phyloP scores from a whole-genome alignment of 148 eudicot species.

The Persicaria tinctoria region DNA sequence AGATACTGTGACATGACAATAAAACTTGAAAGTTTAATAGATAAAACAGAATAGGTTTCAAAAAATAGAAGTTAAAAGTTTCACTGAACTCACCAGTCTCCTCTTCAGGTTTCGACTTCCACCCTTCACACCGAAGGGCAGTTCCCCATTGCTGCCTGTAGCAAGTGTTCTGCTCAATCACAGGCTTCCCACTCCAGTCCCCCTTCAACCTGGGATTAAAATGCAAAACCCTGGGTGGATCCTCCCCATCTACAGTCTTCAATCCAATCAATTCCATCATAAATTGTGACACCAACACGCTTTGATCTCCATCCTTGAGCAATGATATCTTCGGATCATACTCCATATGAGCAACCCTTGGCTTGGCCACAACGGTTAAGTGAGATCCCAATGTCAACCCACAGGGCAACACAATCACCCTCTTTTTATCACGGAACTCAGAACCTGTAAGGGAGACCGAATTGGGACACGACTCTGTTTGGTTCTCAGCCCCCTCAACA shows the following conservation, averaged over 20 bases:
- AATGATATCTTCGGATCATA: conserved; percentile 69
- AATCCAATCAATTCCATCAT: conserved; percentile 91
- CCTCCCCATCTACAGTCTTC: conserved; percentile 91
- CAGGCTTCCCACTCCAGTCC: conserved; percentile 93
- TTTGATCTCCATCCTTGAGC: conserved; percentile 61
- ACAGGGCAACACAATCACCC: conserved; percentile 69
- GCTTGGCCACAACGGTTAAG: conserved; percentile 67
- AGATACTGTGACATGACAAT: not conserved
- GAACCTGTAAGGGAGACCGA: conserved; percentile 11
- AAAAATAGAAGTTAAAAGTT: not conserved
- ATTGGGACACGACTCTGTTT: conserved; percentile 17
- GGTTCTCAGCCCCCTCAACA: conserved; percentile 6
- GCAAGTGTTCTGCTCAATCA: conserved; percentile 95
- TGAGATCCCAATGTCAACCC: conserved; percentile 90
- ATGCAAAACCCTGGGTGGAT: conserved; percentile 88
- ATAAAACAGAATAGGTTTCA: not conserved
- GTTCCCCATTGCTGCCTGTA: conserved; percentile 93
- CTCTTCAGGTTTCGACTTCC: conserved; percentile 65
- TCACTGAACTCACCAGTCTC: conserved; percentile 63
- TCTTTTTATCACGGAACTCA: conserved; percentile 24
- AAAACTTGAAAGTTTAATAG: not conserved
- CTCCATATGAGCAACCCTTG: conserved; percentile 60
- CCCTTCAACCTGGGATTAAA: conserved; percentile 90
- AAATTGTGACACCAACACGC: conserved; percentile 78
- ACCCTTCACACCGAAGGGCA: conserved; percentile 76